Base-by-base conservation (phyloP, 768 basidiomycete species). In the Brasilioporus rufonigricans region DNA sequence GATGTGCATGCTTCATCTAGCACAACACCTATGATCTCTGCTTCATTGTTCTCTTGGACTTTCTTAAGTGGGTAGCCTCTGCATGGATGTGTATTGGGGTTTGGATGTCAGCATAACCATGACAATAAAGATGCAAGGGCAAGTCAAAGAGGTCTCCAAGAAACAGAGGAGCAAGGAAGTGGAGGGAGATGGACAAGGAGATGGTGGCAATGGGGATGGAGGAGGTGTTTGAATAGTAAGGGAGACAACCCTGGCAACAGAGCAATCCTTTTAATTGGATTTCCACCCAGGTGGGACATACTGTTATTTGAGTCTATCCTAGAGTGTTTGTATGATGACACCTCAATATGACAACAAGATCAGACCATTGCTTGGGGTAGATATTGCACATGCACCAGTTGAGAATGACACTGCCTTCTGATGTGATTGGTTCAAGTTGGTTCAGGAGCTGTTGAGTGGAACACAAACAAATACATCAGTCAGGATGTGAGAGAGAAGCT, bases 21-120 rank as follows among this genome's bases (percentile, higher is more conserved):
- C 33, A 96, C 85, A 47, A 94, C 85, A 65, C 90, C 79, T 93
- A 98, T 97, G 66, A 99, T 98, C 75, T 99, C 97, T 12, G 95
- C 94, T 65, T 95, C 89, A 70, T 98, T 95, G 71, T 99, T 99
- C 73, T 99, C 97, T 68, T 94, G 90, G 5, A 99, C 92, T 74
- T 99, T 99, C 70, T 91, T 91, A 46, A 94, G 71, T 1, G 89
- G 76, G 68, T 98, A 98, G 9, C 82, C 81, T 57, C 95, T 98
- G 70, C 3, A 52, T 21, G 1, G 21, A 13, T 0, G 39, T 23
- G 39, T n/a, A n/a, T n/a, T n/a, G n/a, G n/a, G n/a, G n/a, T n/a
- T n/a, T n/a, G n/a, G n/a, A n/a, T n/a, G n/a, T n/a, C n/a, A n/a
- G n/a, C n/a, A n/a, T n/a, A n/a, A n/a, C n/a, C n/a, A n/a, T n/a